Conservation (phyloP, 257 asterid species). For the Solanum infundibuliforme region DNA sequence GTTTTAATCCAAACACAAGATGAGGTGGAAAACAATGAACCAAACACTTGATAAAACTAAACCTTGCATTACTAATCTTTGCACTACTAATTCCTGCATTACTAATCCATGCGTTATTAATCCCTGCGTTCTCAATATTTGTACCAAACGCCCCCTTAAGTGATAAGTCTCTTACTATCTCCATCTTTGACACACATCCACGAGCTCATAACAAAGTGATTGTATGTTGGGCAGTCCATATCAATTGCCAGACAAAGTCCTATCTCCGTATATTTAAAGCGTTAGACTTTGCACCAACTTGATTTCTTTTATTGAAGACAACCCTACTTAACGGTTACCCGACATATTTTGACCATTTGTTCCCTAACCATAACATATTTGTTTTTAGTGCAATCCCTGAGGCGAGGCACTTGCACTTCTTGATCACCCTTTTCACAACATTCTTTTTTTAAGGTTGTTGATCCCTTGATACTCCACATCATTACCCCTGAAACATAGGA, state of each 20-base stretch:
- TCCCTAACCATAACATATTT: neutral
- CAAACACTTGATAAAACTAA: too few relatives aligned
- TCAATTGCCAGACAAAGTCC: neutral
- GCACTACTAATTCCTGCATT: too few relatives aligned
- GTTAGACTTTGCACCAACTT: neutral
- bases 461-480: neutral
- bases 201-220: neutral
- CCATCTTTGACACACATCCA: neutral
- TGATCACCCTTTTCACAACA: neutral
- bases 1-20: too few relatives aligned
- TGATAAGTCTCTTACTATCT: neutral
- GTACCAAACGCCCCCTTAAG: too few relatives aligned
- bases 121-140: too few relatives aligned
- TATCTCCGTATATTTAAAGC: neutral
- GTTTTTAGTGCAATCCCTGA: neutral
- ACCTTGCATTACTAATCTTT: too few relatives aligned
- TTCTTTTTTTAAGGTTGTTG: neutral
- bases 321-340: neutral
- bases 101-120: too few relatives aligned
- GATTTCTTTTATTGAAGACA: neutral
- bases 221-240: neutral
- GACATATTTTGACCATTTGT: neutral
- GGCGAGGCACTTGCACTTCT: neutral
- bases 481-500: neutral
- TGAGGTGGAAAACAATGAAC: too few relatives aligned